phyloP scores from a whole-genome alignment of 441 rosid genomes.

The Bocquillonia castaneifolia region DNA sequence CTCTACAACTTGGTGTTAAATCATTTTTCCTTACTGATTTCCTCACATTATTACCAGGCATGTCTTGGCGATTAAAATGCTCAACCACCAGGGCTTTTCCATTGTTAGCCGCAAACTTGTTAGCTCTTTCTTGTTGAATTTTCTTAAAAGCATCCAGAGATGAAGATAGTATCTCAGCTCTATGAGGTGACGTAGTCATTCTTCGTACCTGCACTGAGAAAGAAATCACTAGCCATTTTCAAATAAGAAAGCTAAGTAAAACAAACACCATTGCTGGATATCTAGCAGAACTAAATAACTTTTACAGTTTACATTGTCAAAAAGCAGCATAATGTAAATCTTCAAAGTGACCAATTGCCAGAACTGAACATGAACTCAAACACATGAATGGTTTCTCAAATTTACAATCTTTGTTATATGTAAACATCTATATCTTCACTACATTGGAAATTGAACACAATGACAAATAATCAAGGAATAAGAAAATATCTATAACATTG shows the following conservation, averaged over 20 bases:
- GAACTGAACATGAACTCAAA: neutral
- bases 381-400: neutral
- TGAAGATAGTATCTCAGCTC: constrained; percentile 73
- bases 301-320: neutral
- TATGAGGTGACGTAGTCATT: constrained; percentile 75
- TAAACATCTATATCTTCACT: too few species aligned
- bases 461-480: neutral
- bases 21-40: constrained; percentile 30
- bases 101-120: constrained; percentile 26
- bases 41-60: constrained; percentile 27
- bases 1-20: too few species aligned
- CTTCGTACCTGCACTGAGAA: constrained; percentile 62
- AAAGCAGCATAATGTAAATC: neutral
- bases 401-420: too few species aligned
- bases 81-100: constrained; percentile 31
- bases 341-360: neutral
- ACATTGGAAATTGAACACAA: neutral
- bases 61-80: constrained; percentile 25
- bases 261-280: neutral
- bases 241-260: constrained; percentile 11
- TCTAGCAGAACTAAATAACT: neutral
- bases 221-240: constrained; percentile 25
- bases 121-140: constrained; percentile 67
- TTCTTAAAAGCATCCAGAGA: constrained; percentile 73
- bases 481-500: too few species aligned